Base-by-base conservation (phyloP, 2,329 filamentous ascomycete species). In the Cordyceps militaris region DNA sequence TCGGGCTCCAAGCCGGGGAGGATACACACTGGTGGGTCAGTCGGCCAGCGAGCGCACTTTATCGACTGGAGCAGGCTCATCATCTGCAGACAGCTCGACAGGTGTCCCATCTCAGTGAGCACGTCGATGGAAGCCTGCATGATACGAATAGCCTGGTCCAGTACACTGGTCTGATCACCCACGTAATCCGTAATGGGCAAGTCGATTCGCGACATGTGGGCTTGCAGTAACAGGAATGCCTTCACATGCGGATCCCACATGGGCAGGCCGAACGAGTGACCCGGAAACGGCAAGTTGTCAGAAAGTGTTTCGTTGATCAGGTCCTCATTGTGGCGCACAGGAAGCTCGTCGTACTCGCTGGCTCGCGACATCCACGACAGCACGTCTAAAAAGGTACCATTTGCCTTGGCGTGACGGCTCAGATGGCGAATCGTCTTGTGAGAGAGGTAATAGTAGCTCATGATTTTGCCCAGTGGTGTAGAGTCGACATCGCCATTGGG, bases 171-270 rank as follows among this genome's bases (percentile, higher is more conserved):
- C 73, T 96, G 89, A 71, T 99, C 94, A 65, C 94, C 94, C 3
- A 99, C 91, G 68, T 99, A 99, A 79, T 99, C 94, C 0, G 89
- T 87, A 59, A 99, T 97, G 3, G 95, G 95, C 3, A 99, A 84
- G 56, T 93, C 86, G 63, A 97, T 87, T 58, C 93, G 88, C 21
- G 89, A 91, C 83, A 99, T 96, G 73, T 97, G 91, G 0, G 94
- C 91, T 72, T 99, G 95, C 0, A 99, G 80, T 1, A 99, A 80
- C 38, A 99, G 76, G 75, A 97, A 97, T 0, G 94, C 86, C 72
- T 99, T 99, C 68, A 97, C 91, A 69, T 99, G 94, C 0, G 94
- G 94, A 74, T 99, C 94, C 94, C 94, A 99, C 86, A 99, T 89
- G 1, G 93, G 93, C 42, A 97, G 76, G 10, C 85, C 86, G 54